phyloP scores from a whole-genome alignment of 2,329 filamentous ascomycete genomes.

The Aspergillus sojae region DNA sequence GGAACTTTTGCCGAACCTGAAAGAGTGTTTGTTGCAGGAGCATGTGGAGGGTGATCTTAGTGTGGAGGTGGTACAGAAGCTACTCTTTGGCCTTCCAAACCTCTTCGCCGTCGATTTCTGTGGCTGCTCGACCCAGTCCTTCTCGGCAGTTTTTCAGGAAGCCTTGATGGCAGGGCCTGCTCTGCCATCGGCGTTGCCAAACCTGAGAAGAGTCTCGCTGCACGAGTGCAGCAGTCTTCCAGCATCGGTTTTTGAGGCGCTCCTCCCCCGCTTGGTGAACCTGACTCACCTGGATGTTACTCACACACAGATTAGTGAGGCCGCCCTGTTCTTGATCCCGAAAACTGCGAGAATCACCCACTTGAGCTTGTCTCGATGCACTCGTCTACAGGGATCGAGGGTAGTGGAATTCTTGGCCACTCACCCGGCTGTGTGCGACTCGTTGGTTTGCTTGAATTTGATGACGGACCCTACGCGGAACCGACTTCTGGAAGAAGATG shows the following conservation, averaged over 20 bases:
- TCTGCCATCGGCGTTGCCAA: slow-evolving; percentile 57
- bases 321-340: slow-evolving; percentile 70
- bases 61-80: slow-evolving; percentile 67
- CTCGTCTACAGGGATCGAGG: slow-evolving; percentile 64
- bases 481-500: slow-evolving; percentile 67
- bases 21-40: slow-evolving; percentile 79
- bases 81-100: slow-evolving; percentile 67
- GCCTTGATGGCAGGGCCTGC: slow-evolving; percentile 51
- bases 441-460: slow-evolving; percentile 72
- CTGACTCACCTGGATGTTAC: slow-evolving; percentile 80
- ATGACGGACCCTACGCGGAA: slow-evolving; percentile 72
- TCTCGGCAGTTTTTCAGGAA: slow-evolving; percentile 66
- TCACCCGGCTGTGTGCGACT: slow-evolving; percentile 68
- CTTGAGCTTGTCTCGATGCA: slow-evolving; percentile 77
- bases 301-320: slow-evolving; percentile 74
- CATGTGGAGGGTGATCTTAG: slow-evolving; percentile 77
- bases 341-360: slow-evolving; percentile 73
- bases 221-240: slow-evolving; percentile 78
- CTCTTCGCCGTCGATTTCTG: slow-evolving; percentile 75
- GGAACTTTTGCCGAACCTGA: slow-evolving; percentile 70
- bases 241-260: slow-evolving; percentile 65
- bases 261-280: slow-evolving; percentile 70
- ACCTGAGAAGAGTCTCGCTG: slow-evolving; percentile 69
- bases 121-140: slow-evolving; percentile 69
- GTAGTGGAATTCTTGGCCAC: slow-evolving; percentile 71